Conservation (phyloP, 2,329 filamentous ascomycete genomes). For the Orbilia ellipsospora region DNA sequence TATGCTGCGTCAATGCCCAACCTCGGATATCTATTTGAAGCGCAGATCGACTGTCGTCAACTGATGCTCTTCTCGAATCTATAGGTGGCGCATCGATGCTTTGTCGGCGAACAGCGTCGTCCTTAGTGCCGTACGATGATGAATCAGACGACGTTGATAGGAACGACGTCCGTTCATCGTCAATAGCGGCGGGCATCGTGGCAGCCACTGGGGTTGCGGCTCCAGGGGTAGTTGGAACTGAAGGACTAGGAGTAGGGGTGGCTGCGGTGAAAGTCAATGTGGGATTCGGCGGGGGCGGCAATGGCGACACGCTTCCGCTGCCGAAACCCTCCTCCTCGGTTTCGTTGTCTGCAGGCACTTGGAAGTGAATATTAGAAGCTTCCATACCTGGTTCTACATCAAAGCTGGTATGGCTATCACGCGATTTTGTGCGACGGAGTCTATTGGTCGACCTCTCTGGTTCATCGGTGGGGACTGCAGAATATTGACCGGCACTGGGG, state of each 20-base stretch:
- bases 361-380: constrained; percentile 44
- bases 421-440: constrained; percentile 66
- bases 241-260: constrained; percentile 51
- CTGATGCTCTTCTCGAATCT: constrained; percentile 41
- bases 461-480: constrained; percentile 67
- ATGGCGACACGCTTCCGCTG: constrained; percentile 37
- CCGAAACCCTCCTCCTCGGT: constrained; percentile 39
- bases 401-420: constrained; percentile 62
- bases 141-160: constrained; percentile 71
- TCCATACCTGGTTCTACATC: constrained; percentile 74
- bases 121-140: constrained; percentile 62
- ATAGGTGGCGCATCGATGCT: constrained; percentile 68
- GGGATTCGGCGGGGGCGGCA: constrained; percentile 31
- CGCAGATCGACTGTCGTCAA: constrained; percentile 43
- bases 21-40: constrained; percentile 83
- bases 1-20: constrained; percentile 74
- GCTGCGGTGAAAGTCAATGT: constrained; percentile 50
- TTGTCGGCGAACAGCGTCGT: constrained; percentile 60
- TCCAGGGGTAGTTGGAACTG: constrained; percentile 43
- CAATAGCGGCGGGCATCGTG: constrained; percentile 30
- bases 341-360: constrained; percentile 39
- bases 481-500: constrained; percentile 70
- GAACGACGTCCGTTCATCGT: constrained; percentile 82
- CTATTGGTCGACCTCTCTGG: constrained; percentile 63
- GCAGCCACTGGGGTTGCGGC: constrained; percentile 36